These are phyloP conservation scores for Plasmodium reichenowi DNA, from an alignment of 169 alveolate species.

Conservation along the genomic window DNA sequence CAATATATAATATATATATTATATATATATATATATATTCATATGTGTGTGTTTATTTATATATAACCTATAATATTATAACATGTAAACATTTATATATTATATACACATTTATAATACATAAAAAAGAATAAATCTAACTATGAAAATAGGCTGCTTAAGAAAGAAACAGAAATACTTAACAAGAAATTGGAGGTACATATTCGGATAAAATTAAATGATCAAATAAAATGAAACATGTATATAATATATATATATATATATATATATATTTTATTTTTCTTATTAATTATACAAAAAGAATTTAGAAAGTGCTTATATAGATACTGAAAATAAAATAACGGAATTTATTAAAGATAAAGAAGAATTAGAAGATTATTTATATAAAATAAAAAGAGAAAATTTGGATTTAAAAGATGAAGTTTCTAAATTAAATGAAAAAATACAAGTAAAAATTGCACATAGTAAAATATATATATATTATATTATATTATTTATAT, in stretches of 20 bases:
- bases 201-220: background rate
- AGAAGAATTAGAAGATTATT: slow-evolving; percentile 43
- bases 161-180: slow-evolving; percentile 62
- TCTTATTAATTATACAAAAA: slow-evolving; percentile 16
- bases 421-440: slow-evolving; percentile 52
- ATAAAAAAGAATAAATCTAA: slow-evolving; percentile 59
- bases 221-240: background rate
- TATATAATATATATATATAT: background rate
- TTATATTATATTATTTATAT: background rate
- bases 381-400: slow-evolving; percentile 37
- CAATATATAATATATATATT: slow-evolving; percentile 6
- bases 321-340: slow-evolving; percentile 59
- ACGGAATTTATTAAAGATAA: slow-evolving; percentile 28
- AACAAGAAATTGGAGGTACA: slow-evolving; percentile 58
- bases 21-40: background rate
- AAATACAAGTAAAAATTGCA: slow-evolving; percentile 38
- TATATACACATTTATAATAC: background rate
- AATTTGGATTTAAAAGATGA: slow-evolving; percentile 44
- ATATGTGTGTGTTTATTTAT: background rate
- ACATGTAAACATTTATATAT: background rate
- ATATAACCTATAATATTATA: too few species aligned
- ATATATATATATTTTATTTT: slow-evolving; percentile 1
- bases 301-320: slow-evolving; percentile 58
- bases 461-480: background rate
- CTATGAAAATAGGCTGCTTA: slow-evolving; percentile 50